phyloP scores from a whole-genome alignment of 352 stramenopile species.

The Globisporangium nodosum region DNA sequence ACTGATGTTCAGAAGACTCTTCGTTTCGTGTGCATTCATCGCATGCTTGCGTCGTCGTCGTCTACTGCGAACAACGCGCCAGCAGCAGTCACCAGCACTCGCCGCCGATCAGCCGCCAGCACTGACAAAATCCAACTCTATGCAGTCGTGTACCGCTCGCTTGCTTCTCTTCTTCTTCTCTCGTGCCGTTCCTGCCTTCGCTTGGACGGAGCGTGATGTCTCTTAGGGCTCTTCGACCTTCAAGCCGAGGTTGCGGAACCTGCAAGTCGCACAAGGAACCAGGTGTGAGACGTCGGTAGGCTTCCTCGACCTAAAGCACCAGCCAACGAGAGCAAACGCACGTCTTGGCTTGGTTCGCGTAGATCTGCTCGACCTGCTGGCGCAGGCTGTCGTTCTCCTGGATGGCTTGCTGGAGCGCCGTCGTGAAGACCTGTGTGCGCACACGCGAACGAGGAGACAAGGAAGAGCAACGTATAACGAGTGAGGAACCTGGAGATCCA shows the following conservation, averaged over 20 bases:
- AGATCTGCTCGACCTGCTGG: constrained; percentile 64
- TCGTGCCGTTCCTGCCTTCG: background rate
- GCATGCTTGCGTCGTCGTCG: too few relatives aligned
- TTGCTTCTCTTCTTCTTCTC: background rate
- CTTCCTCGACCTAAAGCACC: background rate
- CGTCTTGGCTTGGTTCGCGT: constrained; percentile 59
- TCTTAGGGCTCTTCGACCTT: constrained; percentile 45
- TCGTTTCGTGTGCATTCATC: too few relatives aligned
- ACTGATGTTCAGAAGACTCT: too few relatives aligned
- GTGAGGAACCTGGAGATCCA: background rate
- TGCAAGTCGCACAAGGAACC: constrained; percentile 12
- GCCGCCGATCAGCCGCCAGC: too few relatives aligned
- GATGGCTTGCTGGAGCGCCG: constrained; percentile 65
- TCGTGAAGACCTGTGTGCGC: constrained; percentile 37
- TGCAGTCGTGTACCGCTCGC: constrained; percentile 4
- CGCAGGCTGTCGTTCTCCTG: constrained; percentile 57
- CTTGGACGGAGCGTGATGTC: background rate
- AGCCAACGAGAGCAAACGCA: constrained; percentile 25
- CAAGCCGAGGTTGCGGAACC: constrained; percentile 67
- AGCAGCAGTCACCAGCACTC: too few relatives aligned
- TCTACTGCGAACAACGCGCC: too few relatives aligned
- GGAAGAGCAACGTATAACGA: background rate
- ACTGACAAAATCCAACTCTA: constrained; percentile 6
- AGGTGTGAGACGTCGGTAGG: background rate
- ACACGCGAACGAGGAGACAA: background rate